A percentile compares a stretch with the other conserved stretches of the same genome.
These are phyloP conservation scores for Wallacemonas collosoma DNA, from an alignment of 208 protist genomes.

Conservation along the genomic window DNA sequence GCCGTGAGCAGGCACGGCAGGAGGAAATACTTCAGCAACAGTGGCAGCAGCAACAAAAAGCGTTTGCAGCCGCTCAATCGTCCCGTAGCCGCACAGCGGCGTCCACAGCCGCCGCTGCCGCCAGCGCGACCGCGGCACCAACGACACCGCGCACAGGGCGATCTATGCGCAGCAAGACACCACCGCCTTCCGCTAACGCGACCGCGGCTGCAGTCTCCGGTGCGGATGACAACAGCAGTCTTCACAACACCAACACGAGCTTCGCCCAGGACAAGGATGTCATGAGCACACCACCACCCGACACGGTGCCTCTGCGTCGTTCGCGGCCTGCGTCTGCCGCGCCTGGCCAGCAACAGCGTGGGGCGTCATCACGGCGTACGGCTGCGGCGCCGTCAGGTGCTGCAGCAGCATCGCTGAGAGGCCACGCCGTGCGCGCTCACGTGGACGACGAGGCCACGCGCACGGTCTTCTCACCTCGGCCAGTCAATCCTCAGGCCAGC, in stretches of 20 bases:
- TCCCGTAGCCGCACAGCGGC: slow-evolving; percentile 14
- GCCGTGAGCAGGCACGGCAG: slow-evolving; percentile 46
- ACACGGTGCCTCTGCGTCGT: neutral
- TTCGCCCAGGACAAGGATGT: neutral
- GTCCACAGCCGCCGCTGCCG: slow-evolving; percentile 20
- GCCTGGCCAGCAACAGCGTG: slow-evolving; percentile 1
- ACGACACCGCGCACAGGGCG: slow-evolving; percentile 9
- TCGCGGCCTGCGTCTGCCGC: slow-evolving; percentile 4
- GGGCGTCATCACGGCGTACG: neutral
- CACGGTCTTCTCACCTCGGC: slow-evolving; percentile 3
- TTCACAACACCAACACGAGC: neutral
- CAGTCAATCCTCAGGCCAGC: neutral
- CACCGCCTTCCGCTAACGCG: neutral
- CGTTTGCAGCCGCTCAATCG: slow-evolving; percentile 10
- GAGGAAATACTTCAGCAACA: slow-evolving; percentile 49
- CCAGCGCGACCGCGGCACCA: neutral
- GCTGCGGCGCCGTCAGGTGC: neutral
- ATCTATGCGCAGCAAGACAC: slow-evolving; percentile 9
- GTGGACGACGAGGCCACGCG: neutral
- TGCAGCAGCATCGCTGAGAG: neutral
- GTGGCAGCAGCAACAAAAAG: slow-evolving; percentile 47
- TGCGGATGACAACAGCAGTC: neutral
- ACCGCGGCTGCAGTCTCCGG: neutral
- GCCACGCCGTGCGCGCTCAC: neutral
- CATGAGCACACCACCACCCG: neutral